Base-by-base conservation (phyloP, 2,329 filamentous ascomycete species). In the Sarocladium kiliense region DNA sequence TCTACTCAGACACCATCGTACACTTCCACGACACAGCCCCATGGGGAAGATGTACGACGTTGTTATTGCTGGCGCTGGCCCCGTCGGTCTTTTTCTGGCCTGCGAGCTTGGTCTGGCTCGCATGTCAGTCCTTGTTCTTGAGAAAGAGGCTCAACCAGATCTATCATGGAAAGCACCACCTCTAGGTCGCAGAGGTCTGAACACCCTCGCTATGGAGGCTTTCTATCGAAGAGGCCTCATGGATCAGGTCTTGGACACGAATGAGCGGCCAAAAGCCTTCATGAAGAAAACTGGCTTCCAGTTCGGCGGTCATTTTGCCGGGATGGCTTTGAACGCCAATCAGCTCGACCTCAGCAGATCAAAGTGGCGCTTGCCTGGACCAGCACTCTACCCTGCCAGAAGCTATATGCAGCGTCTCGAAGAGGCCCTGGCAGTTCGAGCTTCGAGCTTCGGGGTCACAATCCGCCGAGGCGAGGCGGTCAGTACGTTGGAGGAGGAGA, bases 191-290 rank as follows among this genome's bases (percentile, higher is more conserved):
- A 61, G 68, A 3, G 70, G 68, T 27, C 55, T 74, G 16, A 71
- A 69, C 56, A 67, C 65, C 1, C 57, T 61, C 2, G 68, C 70
- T 1, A 45, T 68, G 18, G 72, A 74, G 55, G 59, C 63, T 3
- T 62, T 75, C 23, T 65, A 74, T 54, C 69, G 72, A 1, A 69
- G 72, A 7, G 72, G 70, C 2, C 59, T 75, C 6, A 62, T 73
- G n/a, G 58, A 60, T 57, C 60, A 66, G 27, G 51, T 71, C 30
- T 53, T 60, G 19, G 58, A 61, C 44, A 26, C 49, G 34, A 56
- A 19, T 23, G 54, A 55, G 19, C 45, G 56, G n/a, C 58, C 54
- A 6, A 19, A 11, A 16, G 1, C 41, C 11, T 10, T 55, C 36
- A 54, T 59, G 41, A 34, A 61, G 53, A 64, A 39, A 7, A 32